phyloP scores from a whole-genome alignment of 345 rosid genomes.

The Citrus sinensis region DNA sequence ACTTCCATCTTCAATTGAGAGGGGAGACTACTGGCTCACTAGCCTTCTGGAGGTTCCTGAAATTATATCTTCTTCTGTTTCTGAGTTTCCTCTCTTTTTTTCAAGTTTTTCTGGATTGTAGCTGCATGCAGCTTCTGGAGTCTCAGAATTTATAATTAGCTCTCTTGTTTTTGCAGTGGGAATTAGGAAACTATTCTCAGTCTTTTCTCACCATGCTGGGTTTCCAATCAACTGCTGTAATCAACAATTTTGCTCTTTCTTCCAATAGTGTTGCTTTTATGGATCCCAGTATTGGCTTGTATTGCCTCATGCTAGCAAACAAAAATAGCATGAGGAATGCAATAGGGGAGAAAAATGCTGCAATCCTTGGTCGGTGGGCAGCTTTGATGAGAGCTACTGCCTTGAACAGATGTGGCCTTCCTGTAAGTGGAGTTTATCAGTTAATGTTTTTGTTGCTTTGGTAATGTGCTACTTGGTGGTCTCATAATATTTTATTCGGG shows the following conservation, averaged over 20 bases:
- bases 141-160: conserved; percentile 9
- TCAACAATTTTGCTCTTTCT: conserved; percentile 39
- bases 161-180: conserved; percentile 69
- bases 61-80: conserved; percentile 25
- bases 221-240: conserved; percentile 32
- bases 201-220: conserved; percentile 72
- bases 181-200: conserved; percentile 59
- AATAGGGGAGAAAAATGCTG: conserved; percentile 65
- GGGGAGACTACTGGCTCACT: conserved; percentile 78
- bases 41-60: conserved; percentile 74
- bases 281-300: conserved; percentile 78
- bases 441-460: not conserved
- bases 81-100: not conserved
- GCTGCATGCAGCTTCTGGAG: not conserved
- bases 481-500: not conserved
- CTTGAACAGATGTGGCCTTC: conserved; percentile 79
- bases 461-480: not conserved
- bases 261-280: conserved; percentile 59
- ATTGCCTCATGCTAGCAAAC: conserved; percentile 54
- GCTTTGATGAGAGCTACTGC: conserved; percentile 69
- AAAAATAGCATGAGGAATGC: conserved; percentile 62
- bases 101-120: not conserved
- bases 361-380: conserved; percentile 76
- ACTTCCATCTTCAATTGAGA: conserved; percentile 72
- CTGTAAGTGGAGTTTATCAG: conserved; percentile 53